Percentiles rank a stretch among this genome's conserved stretches.
Conservation (phyloP, 140 eudicot genomes). For the Stevia rebaudiana region DNA sequence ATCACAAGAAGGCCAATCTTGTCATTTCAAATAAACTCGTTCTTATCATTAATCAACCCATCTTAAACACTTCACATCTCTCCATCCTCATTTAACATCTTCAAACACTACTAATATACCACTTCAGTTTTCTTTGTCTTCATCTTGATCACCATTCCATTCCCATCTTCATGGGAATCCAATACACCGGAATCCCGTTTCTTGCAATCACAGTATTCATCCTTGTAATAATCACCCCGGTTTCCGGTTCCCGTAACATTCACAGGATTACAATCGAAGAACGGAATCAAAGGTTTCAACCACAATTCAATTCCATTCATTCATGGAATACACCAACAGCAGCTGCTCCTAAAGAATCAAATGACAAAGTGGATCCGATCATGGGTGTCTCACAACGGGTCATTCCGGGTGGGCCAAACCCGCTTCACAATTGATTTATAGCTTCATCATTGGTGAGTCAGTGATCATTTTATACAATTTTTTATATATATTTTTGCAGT, state of each 20-base stretch:
- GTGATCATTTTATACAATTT: slow-evolving; percentile 20
- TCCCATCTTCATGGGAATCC: slow-evolving; percentile 36
- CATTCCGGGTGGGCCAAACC: slow-evolving; percentile 76
- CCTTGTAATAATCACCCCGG: slow-evolving; percentile 19
- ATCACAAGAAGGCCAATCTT: slow-evolving; percentile 15
- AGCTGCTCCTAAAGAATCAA: slow-evolving; percentile 36
- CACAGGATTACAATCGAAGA: slow-evolving; percentile 19
- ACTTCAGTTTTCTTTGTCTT: slow-evolving; percentile 4
- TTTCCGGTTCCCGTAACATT: slow-evolving; percentile 28
- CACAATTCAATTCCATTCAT: slow-evolving; percentile 17
- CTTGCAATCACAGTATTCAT: slow-evolving; percentile 31
- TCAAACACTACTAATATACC: not conserved
- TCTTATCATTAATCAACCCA: slow-evolving; percentile 21
- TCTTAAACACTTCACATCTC: slow-evolving; percentile 18
- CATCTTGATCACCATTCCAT: slow-evolving; percentile 17
- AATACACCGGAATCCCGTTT: slow-evolving; percentile 15
- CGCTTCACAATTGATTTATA: slow-evolving; percentile 67
- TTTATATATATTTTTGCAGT: slow-evolving; percentile 32
- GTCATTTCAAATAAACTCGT: slow-evolving; percentile 22
- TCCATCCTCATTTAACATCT: slow-evolving; percentile 16
- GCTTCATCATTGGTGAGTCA: slow-evolving; percentile 16
- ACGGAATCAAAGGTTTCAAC: slow-evolving; percentile 20
- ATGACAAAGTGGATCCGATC: slow-evolving; percentile 18
- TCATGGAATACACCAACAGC: slow-evolving; percentile 32
- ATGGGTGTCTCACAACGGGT: slow-evolving; percentile 38